phyloP scores from a whole-genome alignment of 2,329 filamentous ascomycete genomes.

The Botrytis elliptica region DNA sequence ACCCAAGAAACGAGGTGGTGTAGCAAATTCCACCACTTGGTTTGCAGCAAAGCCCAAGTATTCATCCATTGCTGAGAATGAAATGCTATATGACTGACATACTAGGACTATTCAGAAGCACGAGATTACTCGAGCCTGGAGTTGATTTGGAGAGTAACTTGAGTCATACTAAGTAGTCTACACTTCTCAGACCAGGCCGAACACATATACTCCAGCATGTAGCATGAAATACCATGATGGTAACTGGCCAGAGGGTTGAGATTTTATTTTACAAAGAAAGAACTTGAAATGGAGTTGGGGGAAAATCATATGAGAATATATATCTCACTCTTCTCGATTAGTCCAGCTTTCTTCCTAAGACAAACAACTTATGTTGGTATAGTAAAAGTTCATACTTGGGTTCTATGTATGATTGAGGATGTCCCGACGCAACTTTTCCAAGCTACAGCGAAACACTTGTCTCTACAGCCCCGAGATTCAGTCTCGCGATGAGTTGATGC shows the following conservation, averaged over 20 bases:
- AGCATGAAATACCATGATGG: neutral
- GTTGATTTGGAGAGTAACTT: neutral
- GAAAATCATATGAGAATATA: no score
- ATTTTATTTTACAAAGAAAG: neutral
- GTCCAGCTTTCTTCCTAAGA: neutral
- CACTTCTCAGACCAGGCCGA: neutral
- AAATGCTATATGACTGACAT: neutral
- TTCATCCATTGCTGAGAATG: neutral
- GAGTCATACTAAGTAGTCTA: neutral
- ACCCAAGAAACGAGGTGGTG: neutral
- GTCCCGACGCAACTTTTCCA: neutral
- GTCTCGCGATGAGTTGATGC: neutral
- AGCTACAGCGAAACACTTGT: neutral
- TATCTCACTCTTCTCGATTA: neutral
- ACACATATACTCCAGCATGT: neutral
- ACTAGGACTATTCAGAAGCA: neutral
- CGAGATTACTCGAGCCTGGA: neutral
- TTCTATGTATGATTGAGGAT: neutral
- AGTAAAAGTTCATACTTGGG: neutral
- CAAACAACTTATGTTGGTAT: neutral
- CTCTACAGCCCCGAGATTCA: neutral
- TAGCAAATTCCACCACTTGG: neutral
- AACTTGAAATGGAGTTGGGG: neutral
- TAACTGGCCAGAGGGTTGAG: neutral
- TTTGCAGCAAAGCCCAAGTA: neutral